Base-by-base conservation (phyloP, 2,329 filamentous ascomycete species). In the Pyrenophora teres region DNA sequence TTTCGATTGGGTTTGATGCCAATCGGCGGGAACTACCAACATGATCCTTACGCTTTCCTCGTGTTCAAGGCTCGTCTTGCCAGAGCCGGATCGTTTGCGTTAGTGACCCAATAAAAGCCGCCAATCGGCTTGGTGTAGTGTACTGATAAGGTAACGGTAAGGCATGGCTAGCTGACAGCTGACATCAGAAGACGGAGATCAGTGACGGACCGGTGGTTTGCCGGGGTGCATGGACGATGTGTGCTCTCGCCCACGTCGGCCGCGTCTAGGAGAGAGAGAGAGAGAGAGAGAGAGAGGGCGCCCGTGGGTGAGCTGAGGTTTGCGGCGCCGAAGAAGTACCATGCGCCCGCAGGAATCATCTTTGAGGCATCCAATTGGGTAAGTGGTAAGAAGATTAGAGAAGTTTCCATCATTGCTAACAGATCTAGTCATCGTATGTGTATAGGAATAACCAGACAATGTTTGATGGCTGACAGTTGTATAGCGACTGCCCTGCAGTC, bases 281-380 rank as follows among this genome's bases (percentile, higher is more conserved):
- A 25, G n/a, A n/a, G n/a, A n/a, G n/a, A n/a, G n/a, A n/a, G n/a
- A n/a, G n/a, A n/a, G n/a, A n/a, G n/a, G 51, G 62, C 71, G 13
- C 71, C 72, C 8, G 49, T 69, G 15, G 72, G 68, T 7, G 55
- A 66, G 25, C 55, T 73, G 23, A 63, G 72, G 32, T 75, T 73
- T 50, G 68, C 64, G 8, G 58, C 68, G 3, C 67, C 68, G 3
- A 60, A 68, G 46, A 60, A 52, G 39, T 68, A 64, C 51, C 31
- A 59, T 25, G 63, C 66, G 18, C 59, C 59, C 23, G 25, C 31
- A 45, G 64, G 56, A 16, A 54, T 54, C 7, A 46, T 68, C 6
- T 66, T 62, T 36, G 52, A 63, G 36, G 65, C 66, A 7, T 63
- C 60, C 12, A 47, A 63, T 51, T 68, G 62, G 60, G 54, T 63